phyloP scores from a whole-genome alignment of 352 stramenopile species.

The Chrysophaeum taylorii region DNA sequence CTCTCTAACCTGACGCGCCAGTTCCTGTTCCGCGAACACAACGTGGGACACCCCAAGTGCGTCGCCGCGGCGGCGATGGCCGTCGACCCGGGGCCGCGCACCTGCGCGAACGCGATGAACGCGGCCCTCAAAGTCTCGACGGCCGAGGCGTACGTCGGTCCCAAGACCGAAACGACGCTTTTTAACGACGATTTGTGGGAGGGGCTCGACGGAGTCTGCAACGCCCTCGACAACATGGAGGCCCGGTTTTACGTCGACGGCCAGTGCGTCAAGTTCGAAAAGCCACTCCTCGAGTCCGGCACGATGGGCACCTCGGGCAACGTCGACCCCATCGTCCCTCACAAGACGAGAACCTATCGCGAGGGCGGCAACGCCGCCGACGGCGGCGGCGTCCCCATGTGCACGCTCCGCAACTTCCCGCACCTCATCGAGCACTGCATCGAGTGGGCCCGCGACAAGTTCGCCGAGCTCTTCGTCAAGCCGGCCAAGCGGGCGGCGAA shows the following conservation, averaged over 20 bases:
- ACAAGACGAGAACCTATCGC: conserved; percentile 64
- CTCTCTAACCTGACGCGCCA: conserved; percentile 93
- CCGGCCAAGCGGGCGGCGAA: not conserved
- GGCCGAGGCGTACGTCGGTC: conserved; percentile 46
- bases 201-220: conserved; percentile 81
- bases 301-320: conserved; percentile 94
- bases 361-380: conserved; percentile 40
- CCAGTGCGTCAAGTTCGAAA: conserved; percentile 86
- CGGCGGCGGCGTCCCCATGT: conserved; percentile 95
- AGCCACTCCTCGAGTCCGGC: conserved; percentile 91
- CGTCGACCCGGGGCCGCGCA: not conserved
- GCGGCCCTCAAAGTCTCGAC: conserved; percentile 58
- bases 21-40: conserved; percentile 90
- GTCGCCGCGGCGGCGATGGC: conserved; percentile 57
- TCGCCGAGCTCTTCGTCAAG: conserved; percentile 6
- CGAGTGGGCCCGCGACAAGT: conserved; percentile 69
- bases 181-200: conserved; percentile 95
- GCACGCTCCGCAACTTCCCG: conserved; percentile 99
- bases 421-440: conserved; percentile 98
- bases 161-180: conserved; percentile 74
- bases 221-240: conserved; percentile 93
- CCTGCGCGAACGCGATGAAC: conserved; percentile 83
- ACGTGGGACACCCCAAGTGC: conserved; percentile 86
- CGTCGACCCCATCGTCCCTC: conserved; percentile 62
- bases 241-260: conserved; percentile 88